Percentiles rank a stretch among this genome's conserved stretches.
Conservation (phyloP, 306 rosid species). For the Pueraria montana region DNA sequence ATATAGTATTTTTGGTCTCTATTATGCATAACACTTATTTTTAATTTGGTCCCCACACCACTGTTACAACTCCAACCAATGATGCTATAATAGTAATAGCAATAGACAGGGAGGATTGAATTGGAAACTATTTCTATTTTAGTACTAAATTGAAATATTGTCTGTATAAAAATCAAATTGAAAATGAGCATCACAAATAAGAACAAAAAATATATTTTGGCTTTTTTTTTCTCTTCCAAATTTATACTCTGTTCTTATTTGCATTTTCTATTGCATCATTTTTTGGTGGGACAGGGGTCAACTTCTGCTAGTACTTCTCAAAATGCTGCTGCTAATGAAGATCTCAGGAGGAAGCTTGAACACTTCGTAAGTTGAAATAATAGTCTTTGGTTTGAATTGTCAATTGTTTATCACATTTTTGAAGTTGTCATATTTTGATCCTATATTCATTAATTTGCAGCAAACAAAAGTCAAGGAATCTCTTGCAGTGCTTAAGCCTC, state of each 20-base stretch:
- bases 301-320: slow-evolving; percentile 38
- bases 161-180: background rate
- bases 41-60: background rate
- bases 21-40: background rate
- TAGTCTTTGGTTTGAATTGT: slow-evolving; percentile 12
- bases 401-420: background rate
- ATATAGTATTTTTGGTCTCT: background rate
- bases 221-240: background rate
- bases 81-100: background rate
- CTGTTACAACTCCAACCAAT: background rate
- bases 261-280: slow-evolving; percentile 16
- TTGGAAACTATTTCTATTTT: background rate
- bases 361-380: slow-evolving; percentile 68
- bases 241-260: background rate
- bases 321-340: slow-evolving; percentile 53
- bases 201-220: background rate
- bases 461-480: slow-evolving; percentile 79
- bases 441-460: slow-evolving; percentile 53
- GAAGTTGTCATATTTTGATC: slow-evolving; percentile 40
- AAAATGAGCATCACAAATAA: background rate
- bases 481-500: slow-evolving; percentile 71
- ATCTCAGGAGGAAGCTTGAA: slow-evolving; percentile 73
- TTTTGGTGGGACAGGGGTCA: slow-evolving; percentile 46
- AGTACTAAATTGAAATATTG: background rate
- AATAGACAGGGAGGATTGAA: background rate